Evolutionary conservation across 805 yeast genomes (phyloP).

Genomic region (Priceomyces haplophilus): DNA sequence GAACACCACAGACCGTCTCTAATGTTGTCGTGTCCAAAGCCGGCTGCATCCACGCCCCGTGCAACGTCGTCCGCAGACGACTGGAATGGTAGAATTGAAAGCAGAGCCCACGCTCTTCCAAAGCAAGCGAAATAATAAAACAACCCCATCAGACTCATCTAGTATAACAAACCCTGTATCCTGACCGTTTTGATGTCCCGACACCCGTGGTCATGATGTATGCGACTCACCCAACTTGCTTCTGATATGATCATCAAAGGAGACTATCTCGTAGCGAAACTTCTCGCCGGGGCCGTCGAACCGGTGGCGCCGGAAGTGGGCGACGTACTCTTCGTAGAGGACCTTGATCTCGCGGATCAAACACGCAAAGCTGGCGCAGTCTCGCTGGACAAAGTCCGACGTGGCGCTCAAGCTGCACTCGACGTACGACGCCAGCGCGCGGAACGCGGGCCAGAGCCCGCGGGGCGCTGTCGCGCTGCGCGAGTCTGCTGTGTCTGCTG

Average conservation of each 20-base stretch:
- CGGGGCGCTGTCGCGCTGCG: no score
- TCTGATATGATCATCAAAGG: constrained; percentile 16
- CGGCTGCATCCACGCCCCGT: no score
- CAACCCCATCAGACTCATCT: no score
- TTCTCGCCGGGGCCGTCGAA: constrained; percentile 1
- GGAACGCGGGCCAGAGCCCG: constrained; percentile 1
- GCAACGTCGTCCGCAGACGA: no score
- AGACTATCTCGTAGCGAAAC: constrained; percentile 15
- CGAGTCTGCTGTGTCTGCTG: no score
- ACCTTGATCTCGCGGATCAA: constrained; percentile 9
- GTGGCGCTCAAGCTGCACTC: constrained; percentile 7
- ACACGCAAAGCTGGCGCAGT: constrained; percentile 8
- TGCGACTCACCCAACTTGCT: constrained; percentile 1
- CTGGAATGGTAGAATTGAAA: neutral
- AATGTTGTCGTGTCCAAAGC: no score
- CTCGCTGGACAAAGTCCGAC: constrained; percentile 9
- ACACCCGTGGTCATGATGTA: neutral
- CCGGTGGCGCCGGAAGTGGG: constrained; percentile 4
- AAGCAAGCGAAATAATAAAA: neutral
- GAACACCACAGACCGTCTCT: no score
- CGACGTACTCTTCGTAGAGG: constrained; percentile 11
- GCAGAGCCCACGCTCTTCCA: neutral
- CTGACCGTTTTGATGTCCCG: no score
- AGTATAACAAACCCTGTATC: no score
- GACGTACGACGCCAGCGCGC: constrained; percentile 3